Base-by-base conservation (phyloP, 2,329 filamentous ascomycete species). In the Pseudogymnoascus sp. region DNA sequence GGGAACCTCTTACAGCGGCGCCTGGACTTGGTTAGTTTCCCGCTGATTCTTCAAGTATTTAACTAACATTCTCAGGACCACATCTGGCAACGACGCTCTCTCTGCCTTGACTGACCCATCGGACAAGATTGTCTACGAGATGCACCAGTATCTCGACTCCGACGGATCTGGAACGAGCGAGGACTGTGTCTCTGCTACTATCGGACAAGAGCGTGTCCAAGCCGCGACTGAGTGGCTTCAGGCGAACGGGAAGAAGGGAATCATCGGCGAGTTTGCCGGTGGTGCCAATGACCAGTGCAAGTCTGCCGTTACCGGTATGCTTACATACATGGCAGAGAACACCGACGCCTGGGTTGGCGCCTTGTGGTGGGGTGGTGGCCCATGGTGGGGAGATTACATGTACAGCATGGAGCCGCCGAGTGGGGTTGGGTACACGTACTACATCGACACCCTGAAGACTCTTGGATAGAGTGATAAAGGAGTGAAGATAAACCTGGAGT, bases 111-210 rank as follows among this genome's bases (percentile, higher is more conserved):
- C 76, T 3, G 80, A 84, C 64, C 74, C 80, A 0, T 62, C 73
- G 57, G 72, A 81, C 71, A 80, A 79, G 66, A 74, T 83, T 63
- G 72, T 83, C 67, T 83, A 80, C 70, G 79, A 83, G 66, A 83
- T 83, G 81, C 81, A 84, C 69, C 81, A 83, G 71, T 84, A 83
- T 66, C 79, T 83, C 54, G 81, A 84, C 70, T 72, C 70, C 0
- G 80, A 83, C 63, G 76, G 78, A 58, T 78, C 75, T 3, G 81
- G 81, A 7, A 81, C 79, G 0, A 72, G 71, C 9, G 72, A 71
- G 3, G 71, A 71, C 17, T 84, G 81, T 66, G 79, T 82, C 15
- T 76, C 69, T 64, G 64, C 69, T 3, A 82, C 79, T 2, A 79
- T 83, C 63, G 78, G 81, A 61, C 68, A 70, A 29, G 77, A 82